phyloP scores from a whole-genome alignment of 495 filamentous ascomycete species.

The Astrothelium macrocarpum region DNA sequence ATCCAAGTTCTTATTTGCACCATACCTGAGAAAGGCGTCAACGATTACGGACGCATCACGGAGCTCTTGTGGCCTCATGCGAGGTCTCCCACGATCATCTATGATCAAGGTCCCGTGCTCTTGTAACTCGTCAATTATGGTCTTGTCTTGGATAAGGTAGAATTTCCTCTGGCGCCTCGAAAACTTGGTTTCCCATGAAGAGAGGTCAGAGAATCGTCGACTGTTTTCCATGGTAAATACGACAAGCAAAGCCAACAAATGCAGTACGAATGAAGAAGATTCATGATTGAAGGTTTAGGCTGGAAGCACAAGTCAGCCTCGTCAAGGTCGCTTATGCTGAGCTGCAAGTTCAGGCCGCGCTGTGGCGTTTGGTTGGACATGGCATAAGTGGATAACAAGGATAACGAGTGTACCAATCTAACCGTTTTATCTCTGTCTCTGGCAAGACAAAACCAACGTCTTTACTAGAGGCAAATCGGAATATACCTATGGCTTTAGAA shows the following conservation, averaged over 20 bases:
- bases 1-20: background rate
- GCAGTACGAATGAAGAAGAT: background rate
- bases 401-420: too few species aligned
- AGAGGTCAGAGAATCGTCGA: background rate
- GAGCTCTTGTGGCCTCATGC: background rate
- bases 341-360: background rate
- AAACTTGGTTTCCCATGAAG: background rate
- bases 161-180: background rate
- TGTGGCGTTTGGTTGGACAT: too few species aligned
- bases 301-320: background rate
- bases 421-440: too few species aligned
- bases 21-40: background rate
- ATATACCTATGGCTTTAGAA: too few species aligned
- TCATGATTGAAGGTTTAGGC: background rate
- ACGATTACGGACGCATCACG: background rate
- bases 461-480: too few species aligned
- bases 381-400: too few species aligned
- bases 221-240: background rate
- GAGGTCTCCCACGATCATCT: background rate
- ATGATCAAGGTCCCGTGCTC: background rate
- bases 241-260: background rate
- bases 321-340: background rate
- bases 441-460: too few species aligned
- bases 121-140: background rate
- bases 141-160: background rate